A percentile compares a stretch with the other conserved stretches of the same genome.
Evolutionary conservation across 495 filamentous ascomycete species (phyloP).

Genomic region (Xylaria telfairii): DNA sequence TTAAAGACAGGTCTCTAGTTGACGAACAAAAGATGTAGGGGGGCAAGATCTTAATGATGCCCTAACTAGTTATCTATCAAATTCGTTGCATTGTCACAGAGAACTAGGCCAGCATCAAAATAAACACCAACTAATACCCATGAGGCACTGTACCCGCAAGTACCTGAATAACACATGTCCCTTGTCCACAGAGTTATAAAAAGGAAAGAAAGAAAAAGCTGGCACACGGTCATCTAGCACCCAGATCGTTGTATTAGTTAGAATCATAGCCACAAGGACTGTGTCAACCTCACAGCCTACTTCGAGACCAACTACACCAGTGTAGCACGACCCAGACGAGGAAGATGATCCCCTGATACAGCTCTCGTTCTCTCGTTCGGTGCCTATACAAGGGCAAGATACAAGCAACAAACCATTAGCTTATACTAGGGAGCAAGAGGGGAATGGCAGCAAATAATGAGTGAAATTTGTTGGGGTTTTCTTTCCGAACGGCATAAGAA

Average conservation of each 20-base stretch:
- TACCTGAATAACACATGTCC: not conserved
- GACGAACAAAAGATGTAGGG: not conserved
- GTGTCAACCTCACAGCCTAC: slow-evolving; percentile 43
- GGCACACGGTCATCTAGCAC: not conserved
- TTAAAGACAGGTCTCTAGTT: not conserved
- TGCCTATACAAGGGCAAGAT: slow-evolving; percentile 55
- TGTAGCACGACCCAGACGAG: slow-evolving; percentile 39
- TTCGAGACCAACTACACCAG: slow-evolving; percentile 39
- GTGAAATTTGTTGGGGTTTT: slow-evolving; percentile 28
- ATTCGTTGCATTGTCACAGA: not conserved
- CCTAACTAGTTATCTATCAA: not conserved
- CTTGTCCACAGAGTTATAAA: not conserved
- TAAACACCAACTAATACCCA: too few species aligned
- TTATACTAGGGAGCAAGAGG: not conserved
- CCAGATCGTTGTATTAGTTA: slow-evolving; percentile 17
- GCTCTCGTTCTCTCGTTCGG: slow-evolving; percentile 48
- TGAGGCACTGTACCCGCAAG: not conserved
- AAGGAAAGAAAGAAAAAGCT: too few species aligned
- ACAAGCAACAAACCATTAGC: slow-evolving; percentile 44
- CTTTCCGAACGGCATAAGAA: slow-evolving; percentile 30
- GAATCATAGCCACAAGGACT: slow-evolving; percentile 51
- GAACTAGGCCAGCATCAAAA: not conserved
- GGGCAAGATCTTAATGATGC: not conserved
- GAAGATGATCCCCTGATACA: slow-evolving; percentile 47
- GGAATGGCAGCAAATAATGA: slow-evolving; percentile 36